Conservation (phyloP, 2,329 filamentous ascomycete species). For the Metarhizium brunneum region DNA sequence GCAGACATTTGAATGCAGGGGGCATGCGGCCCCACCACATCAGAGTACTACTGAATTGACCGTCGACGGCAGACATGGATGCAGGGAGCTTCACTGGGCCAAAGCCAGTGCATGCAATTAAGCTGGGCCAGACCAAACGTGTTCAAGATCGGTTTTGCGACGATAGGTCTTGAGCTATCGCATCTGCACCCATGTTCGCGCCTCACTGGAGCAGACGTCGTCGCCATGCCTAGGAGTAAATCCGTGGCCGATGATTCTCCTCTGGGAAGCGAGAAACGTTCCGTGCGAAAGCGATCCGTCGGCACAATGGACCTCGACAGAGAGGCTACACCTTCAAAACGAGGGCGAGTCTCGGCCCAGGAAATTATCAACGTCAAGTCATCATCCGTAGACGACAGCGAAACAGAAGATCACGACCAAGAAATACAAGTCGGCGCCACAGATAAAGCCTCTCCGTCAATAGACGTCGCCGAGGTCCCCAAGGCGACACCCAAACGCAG, state of each 20-base stretch:
- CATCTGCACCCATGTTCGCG: neutral
- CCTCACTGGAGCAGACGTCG: neutral
- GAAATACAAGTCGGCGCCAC: neutral
- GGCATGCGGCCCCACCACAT: neutral
- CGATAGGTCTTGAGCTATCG: neutral
- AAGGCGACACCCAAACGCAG: constrained; percentile 20
- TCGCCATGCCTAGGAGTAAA: constrained; percentile 7
- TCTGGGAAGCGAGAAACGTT: constrained; percentile 1
- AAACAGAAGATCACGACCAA: constrained; percentile 2
- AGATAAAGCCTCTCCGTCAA: neutral
- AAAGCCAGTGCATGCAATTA: neutral
- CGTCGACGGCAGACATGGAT: neutral
- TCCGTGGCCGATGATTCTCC: neutral
- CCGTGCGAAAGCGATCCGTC: constrained; percentile 14
- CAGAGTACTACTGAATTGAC: neutral
- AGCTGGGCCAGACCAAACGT: neutral
- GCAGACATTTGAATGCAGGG: no score
- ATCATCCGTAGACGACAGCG: constrained; percentile 4
- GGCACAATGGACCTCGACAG: constrained; percentile 16
- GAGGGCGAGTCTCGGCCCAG: constrained; percentile 15
- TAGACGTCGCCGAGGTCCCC: constrained; percentile 6
- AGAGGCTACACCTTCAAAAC: constrained; percentile 21
- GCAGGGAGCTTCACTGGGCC: neutral
- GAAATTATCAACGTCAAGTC: constrained; percentile 2
- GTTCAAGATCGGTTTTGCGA: neutral